Evolutionary conservation across 2,329 filamentous ascomycete genomes (phyloP).

Genomic region (Aspergillus fumigatus): DNA sequence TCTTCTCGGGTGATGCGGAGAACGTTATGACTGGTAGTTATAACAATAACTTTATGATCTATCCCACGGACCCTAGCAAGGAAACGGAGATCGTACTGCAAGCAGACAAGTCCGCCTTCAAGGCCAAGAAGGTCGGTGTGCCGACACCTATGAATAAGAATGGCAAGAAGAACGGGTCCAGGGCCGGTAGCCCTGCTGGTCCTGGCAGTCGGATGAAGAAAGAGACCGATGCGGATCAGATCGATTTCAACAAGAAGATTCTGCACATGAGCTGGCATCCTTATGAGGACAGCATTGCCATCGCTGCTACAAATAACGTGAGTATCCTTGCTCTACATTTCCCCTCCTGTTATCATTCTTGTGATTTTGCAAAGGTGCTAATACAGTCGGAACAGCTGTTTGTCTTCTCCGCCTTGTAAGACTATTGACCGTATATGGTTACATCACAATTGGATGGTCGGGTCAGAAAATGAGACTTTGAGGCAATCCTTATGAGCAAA

Average conservation of each 20-base stretch:
- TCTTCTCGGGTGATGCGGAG: conserved; percentile 96
- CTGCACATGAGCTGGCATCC: conserved; percentile 99
- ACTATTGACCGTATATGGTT: conserved; percentile 14
- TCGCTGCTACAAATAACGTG: conserved; percentile 98
- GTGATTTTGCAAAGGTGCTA: conserved; percentile 7
- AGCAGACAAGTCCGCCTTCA: conserved; percentile 98
- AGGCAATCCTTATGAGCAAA: conserved; percentile 8
- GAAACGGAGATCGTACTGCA: conserved; percentile 97
- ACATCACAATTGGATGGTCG: conserved; percentile 21
- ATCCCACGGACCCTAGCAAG: conserved; percentile 90
- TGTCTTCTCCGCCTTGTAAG: conserved; percentile 69
- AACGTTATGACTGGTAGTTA: conserved; percentile 99
- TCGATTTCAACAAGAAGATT: conserved; percentile 99
- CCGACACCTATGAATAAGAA: conserved; percentile 93
- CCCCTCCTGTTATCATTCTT: not conserved
- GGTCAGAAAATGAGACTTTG: conserved; percentile 13
- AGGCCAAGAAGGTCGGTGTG: conserved; percentile 98
- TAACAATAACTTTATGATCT: conserved; percentile 99
- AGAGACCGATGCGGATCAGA: conserved; percentile 98
- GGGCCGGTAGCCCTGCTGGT: conserved; percentile 81
- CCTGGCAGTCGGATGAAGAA: conserved; percentile 95
- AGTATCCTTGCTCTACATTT: conserved; percentile 41
- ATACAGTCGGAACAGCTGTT: conserved; percentile 54
- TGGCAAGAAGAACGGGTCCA: conserved; percentile 80
- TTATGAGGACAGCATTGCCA: conserved; percentile 98